Evolutionary conservation across 2,329 filamentous ascomycete genomes (phyloP), one percentile per base, ranked within the genome.

Genomic region (Colletotrichum tropicicola): DNA sequence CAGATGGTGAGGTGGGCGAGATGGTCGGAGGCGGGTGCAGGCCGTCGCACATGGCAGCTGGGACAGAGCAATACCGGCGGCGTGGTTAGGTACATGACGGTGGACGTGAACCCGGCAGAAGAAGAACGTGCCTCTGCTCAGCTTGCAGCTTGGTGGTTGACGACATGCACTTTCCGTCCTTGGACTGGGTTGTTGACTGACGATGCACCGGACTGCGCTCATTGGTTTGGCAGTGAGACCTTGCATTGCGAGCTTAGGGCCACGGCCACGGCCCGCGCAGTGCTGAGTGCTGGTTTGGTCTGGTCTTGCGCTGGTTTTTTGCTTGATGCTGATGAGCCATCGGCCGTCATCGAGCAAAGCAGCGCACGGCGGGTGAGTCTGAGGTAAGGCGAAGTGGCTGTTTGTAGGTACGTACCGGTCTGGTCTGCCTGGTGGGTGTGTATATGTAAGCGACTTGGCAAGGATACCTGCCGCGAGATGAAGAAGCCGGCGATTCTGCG

Each of bases 231-330:
- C 27, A 55, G 57, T 45, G 43, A 55, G 44, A 55, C 44, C 41
- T 51, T 51, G 62, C 62, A 65, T 65, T 65, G 44, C 49, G 48
- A 56, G 45, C 55, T 51, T 23, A 44, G 32, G 44, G 48, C 57
- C 51, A 56, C 37, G 57, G 57, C 58, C 57, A 62, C 57, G 62
- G 62, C 41, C 57, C 57, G 57, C 43, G 55, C 62, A 51, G 57
- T 56, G 57, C 49, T 49, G 57, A 51, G 57, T 56, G 57, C 49
- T 49, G 57, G 61, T 65, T 65, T 65, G 61, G 57, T 47, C 61
- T 55, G 57, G 48, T 64, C 45, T 62, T 39, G 30, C 44, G 15
- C 49, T 28, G 28, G 43, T 44, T 48, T 37, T 61, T 43, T 65
- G 57, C 49, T 65, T 56, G 51, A 41, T 43, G 27, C 44, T 62